Conservation (phyloP, 805 yeast species). For the Metschnikowia henanensis region DNA sequence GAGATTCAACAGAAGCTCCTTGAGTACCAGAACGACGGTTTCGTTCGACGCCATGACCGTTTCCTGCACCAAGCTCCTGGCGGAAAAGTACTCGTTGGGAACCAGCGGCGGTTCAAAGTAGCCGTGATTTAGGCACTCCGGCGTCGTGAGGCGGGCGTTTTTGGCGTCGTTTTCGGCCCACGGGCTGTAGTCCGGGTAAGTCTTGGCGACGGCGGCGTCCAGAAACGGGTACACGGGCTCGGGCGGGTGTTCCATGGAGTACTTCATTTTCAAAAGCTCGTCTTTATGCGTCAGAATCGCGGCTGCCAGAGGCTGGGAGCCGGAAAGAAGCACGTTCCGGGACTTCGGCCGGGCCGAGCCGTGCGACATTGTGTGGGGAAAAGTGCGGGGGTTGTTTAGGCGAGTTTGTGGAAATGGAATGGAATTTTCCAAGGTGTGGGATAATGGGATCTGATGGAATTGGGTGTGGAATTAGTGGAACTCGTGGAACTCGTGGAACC, state of each 20-base stretch:
- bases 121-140: slow-evolving; percentile 63
- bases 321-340: slow-evolving; percentile 17
- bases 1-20: slow-evolving; percentile 39
- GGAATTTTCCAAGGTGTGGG: too few relatives aligned
- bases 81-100: slow-evolving; percentile 67
- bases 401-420: too few relatives aligned
- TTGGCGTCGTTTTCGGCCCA: slow-evolving; percentile 45
- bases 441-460: too few relatives aligned
- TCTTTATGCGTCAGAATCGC: slow-evolving; percentile 26
- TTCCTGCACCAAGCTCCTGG: slow-evolving; percentile 57
- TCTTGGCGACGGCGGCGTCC: slow-evolving; percentile 18
- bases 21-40: slow-evolving; percentile 34
- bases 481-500: too few relatives aligned
- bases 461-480: too few relatives aligned
- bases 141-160: slow-evolving; percentile 50
- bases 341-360: slow-evolving; percentile 7
- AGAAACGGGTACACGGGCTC: slow-evolving; percentile 35
- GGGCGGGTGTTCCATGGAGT: slow-evolving; percentile 35
- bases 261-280: slow-evolving; percentile 36
- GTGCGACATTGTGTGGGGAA: not conserved
- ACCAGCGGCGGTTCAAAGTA: slow-evolving; percentile 63
- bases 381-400: not conserved
- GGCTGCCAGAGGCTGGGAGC: slow-evolving; percentile 17
- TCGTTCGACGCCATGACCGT: slow-evolving; percentile 38
- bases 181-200: slow-evolving; percentile 70